Conservation (phyloP, 2,329 filamentous ascomycete genomes). For the Ophiostoma montium region DNA sequence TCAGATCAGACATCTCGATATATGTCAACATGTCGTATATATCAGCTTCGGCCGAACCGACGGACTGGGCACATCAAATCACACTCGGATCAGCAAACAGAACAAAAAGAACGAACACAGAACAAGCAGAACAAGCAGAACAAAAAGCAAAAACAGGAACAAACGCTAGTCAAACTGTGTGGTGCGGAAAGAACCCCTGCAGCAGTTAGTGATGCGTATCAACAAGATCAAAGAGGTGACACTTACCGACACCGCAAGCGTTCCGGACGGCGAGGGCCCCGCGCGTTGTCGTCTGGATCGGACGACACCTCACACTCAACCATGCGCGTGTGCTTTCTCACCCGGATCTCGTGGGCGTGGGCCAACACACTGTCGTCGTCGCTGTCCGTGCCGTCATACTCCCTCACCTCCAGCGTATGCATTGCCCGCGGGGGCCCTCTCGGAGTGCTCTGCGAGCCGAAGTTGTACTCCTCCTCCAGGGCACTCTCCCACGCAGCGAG, state of each 20-base stretch:
- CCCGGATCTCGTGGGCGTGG: neutral
- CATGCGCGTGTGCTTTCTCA: neutral
- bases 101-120: no score
- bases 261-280: neutral
- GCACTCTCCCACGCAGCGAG: neutral
- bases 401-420: conserved; percentile 7
- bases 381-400: conserved; percentile 2
- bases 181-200: neutral
- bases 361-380: neutral
- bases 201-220: neutral
- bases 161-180: no score
- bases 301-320: neutral
- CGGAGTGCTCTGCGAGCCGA: no score
- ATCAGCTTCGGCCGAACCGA: no score
- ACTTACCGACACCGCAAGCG: neutral
- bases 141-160: no score
- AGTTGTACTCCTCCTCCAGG: neutral
- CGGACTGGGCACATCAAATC: no score
- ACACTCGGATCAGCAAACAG: no score
- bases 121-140: no score
- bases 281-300: neutral
- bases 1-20: no score
- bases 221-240: neutral
- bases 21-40: no score
- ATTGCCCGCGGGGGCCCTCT: neutral